Evolutionary conservation across 2,329 filamentous ascomycete genomes (phyloP).

Genomic region (Penicillium sp.): DNA sequence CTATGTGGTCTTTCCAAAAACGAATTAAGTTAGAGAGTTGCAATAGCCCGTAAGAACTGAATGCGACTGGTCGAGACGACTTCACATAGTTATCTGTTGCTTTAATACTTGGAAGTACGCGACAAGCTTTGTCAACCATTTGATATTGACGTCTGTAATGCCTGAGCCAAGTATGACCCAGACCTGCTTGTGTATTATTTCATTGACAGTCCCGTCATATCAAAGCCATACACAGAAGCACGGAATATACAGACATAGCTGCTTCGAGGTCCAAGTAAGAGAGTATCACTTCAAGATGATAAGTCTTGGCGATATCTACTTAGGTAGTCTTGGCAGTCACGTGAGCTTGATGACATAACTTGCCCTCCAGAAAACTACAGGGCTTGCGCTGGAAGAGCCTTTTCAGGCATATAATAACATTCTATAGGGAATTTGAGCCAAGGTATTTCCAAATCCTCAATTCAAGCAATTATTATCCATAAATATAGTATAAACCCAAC

Average conservation of each 20-base stretch:
- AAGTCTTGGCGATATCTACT: neutral
- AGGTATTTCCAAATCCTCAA: neutral
- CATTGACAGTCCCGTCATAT: neutral
- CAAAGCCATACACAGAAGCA: neutral
- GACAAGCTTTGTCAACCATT: neutral
- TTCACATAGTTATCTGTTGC: neutral
- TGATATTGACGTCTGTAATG: neutral
- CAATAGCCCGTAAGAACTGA: neutral
- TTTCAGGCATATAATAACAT: neutral
- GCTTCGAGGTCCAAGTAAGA: neutral
- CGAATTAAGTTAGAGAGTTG: neutral
- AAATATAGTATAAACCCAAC: neutral
- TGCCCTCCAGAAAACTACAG: slow-evolving; percentile 1
- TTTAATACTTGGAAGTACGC: neutral
- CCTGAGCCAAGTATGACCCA: neutral
- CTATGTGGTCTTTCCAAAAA: neutral
- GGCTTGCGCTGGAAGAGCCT: neutral
- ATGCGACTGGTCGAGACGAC: neutral
- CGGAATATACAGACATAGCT: neutral
- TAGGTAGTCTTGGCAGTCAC: neutral
- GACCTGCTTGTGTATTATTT: neutral
- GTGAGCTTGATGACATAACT: slow-evolving; percentile 1
- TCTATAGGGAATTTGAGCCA: neutral
- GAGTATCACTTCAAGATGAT: neutral
- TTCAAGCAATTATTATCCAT: neutral